Conservation (phyloP, 257 asterid genomes). For the Apocynum venetum region DNA sequence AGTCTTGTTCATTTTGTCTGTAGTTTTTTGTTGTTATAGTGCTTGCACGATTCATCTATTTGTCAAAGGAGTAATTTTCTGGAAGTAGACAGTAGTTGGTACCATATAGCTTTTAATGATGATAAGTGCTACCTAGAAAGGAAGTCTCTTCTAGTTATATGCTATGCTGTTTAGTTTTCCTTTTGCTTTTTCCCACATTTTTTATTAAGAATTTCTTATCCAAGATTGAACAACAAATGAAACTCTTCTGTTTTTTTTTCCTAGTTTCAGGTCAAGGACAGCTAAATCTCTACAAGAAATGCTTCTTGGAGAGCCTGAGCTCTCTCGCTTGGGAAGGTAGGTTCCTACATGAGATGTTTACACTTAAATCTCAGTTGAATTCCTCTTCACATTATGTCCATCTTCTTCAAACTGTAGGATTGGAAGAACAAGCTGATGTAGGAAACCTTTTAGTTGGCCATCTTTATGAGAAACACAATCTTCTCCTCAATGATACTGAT, state of each 20-base stretch:
- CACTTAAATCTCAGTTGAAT: not conserved
- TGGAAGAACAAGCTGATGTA: slow-evolving; percentile 20
- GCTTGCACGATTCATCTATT: no score
- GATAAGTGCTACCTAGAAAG: not conserved
- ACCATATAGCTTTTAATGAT: not conserved
- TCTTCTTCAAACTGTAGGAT: slow-evolving; percentile 29
- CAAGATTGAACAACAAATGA: not conserved
- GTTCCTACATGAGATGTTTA: not conserved
- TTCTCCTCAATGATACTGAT: not conserved
- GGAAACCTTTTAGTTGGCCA: not conserved
- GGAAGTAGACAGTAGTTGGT: no score
- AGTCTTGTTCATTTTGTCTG: no score
- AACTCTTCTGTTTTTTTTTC: not conserved
- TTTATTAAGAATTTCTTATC: not conserved
- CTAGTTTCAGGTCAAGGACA: slow-evolving; percentile 34
- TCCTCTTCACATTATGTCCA: not conserved
- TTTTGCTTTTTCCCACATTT: not conserved
- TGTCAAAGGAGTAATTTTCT: no score
- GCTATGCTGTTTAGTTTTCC: not conserved
- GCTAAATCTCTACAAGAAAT: slow-evolving; percentile 54
- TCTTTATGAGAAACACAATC: not conserved
- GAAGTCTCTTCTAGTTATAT: not conserved
- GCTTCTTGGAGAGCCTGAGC: slow-evolving; percentile 81
- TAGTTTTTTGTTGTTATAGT: no score
- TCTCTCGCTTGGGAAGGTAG: slow-evolving; percentile 67